Percentiles rank a stretch among this genome's conserved stretches.
phyloP scores from a whole-genome alignment of 352 stramenopile species.

The Salisapilia sapeloensis region DNA sequence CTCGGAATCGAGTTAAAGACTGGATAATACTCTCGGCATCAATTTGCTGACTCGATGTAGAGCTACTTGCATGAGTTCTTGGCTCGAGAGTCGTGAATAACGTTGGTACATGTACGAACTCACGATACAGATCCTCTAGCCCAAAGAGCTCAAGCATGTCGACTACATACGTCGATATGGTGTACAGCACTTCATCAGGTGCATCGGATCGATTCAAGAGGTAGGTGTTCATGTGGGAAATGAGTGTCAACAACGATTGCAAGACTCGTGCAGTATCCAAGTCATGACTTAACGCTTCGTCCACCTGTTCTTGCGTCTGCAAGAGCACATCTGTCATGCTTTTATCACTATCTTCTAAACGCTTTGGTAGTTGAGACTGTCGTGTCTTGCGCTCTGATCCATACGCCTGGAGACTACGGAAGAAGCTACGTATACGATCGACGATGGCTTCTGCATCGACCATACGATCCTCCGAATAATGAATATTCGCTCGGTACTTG shows the following conservation, averaged over 20 bases:
- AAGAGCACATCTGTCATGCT: conserved; percentile 34
- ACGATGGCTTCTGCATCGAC: conserved; percentile 33
- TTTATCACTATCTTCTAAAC: conserved; percentile 34
- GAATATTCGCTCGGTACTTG: conserved; percentile 67
- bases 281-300: conserved; percentile 60
- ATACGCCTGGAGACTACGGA: conserved; percentile 32
- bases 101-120: conserved; percentile 26
- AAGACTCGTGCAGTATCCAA: conserved; percentile 80
- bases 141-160: conserved; percentile 55
- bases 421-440: conserved; percentile 46
- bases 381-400: conserved; percentile 4
- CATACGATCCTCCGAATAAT: conserved; percentile 65
- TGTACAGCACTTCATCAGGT: conserved; percentile 36
- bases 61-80: conserved; percentile 1
- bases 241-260: conserved; percentile 38
- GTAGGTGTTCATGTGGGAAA: conserved; percentile 42
- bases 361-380: conserved; percentile 13
- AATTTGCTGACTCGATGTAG: not conserved
- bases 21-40: conserved; percentile 16
- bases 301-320: conserved; percentile 25
- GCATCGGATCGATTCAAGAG: conserved; percentile 17
- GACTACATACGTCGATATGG: conserved; percentile 41
- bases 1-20: conserved; percentile 41
- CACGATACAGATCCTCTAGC: conserved; percentile 21
- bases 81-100: conserved; percentile 5